These are phyloP conservation scores for Colletotrichum lindemuthianum DNA, from an alignment of 2,329 filamentous ascomycete genomes.

Conservation along the genomic window DNA sequence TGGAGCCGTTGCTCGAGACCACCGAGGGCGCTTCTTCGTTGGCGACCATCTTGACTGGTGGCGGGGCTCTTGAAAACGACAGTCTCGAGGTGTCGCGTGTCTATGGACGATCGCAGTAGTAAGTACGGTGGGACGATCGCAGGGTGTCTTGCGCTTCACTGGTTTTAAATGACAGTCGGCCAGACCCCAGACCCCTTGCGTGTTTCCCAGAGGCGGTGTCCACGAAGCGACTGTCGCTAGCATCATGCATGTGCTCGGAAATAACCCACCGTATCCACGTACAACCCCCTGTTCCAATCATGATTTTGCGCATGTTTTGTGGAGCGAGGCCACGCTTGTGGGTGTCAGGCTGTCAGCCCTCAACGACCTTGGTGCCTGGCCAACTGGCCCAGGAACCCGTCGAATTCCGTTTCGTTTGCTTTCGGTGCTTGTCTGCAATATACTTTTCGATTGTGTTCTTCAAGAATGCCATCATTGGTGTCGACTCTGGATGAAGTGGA, in stretches of 20 bases:
- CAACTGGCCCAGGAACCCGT: background rate
- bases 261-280: constrained; percentile 30
- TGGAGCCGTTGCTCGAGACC: constrained; percentile 28
- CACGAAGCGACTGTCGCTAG: background rate
- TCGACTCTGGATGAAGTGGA: background rate
- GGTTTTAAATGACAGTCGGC: constrained; percentile 15
- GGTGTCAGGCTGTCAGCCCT: constrained; percentile 7
- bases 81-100: background rate
- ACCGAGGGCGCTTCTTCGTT: constrained; percentile 22
- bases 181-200: constrained; percentile 17
- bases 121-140: background rate
- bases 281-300: constrained; percentile 9
- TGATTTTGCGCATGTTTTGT: background rate
- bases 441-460: background rate
- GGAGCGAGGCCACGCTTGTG: background rate
- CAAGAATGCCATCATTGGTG: background rate
- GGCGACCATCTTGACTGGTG: constrained; percentile 6
- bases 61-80: background rate
- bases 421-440: background rate
- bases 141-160: constrained; percentile 6
- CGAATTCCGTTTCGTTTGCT: no score
- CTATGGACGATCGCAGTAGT: background rate
- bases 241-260: constrained; percentile 29
- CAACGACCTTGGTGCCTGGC: background rate
- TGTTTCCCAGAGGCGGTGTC: constrained; percentile 29